These are phyloP conservation scores for Zygosaccharomyces sapae DNA, from an alignment of 1,139 yeast species.

Conservation along the genomic window DNA sequence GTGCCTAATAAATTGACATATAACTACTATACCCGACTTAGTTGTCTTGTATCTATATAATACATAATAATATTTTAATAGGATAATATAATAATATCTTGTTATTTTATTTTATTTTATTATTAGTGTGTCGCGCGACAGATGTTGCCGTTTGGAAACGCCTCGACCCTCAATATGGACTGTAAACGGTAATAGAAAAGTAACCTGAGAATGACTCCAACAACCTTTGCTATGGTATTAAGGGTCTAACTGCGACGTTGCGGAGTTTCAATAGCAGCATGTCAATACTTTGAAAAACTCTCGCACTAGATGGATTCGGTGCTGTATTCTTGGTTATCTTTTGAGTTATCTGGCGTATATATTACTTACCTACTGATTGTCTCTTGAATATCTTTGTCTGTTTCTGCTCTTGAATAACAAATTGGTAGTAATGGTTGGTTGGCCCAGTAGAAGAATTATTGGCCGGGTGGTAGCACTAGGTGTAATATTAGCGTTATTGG, in stretches of 20 bases:
- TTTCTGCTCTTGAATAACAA: background rate
- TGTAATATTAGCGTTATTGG: conserved; percentile 2
- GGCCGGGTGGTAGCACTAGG: background rate
- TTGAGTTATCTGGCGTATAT: too few species aligned
- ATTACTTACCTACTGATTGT: too few species aligned
- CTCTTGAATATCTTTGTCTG: background rate
- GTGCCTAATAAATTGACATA: conserved; percentile 25
- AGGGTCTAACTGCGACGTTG: too few species aligned
- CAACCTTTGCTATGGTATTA: background rate
- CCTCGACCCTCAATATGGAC: background rate
- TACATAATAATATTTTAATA: background rate
- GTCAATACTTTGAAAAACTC: too few species aligned
- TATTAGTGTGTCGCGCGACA: conserved; percentile 2
- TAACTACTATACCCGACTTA: background rate
- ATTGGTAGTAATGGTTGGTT: background rate
- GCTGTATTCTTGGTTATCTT: too few species aligned
- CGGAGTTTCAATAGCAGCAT: too few species aligned
- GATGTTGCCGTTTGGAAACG: background rate
- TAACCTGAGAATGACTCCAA: background rate
- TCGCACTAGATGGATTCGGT: too few species aligned
- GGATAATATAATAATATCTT: background rate
- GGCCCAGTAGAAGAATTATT: conserved; percentile 3
- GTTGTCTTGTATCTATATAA: background rate
- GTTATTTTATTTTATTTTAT: background rate
- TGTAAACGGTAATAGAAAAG: conserved; percentile 3